phyloP scores from a whole-genome alignment of 176 grass and related monocot genomes.

The Panicum miliaceum region DNA sequence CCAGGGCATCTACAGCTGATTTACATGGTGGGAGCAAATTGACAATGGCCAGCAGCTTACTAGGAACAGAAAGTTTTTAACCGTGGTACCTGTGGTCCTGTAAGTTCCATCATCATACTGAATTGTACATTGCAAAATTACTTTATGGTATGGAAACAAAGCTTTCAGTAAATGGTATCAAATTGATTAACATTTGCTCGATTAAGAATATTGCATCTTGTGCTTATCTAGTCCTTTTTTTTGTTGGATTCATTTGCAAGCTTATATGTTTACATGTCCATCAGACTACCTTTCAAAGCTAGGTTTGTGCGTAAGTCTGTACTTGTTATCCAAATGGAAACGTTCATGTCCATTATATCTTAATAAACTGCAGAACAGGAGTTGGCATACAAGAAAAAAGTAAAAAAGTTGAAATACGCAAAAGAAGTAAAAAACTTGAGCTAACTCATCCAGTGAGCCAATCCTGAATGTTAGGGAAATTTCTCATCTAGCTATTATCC shows the following conservation, averaged over 20 bases:
- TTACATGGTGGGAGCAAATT: conserved; percentile 75
- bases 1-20: conserved; percentile 64
- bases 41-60: conserved; percentile 67
- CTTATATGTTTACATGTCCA: not conserved
- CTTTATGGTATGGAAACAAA: not conserved
- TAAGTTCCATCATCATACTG: conserved; percentile 45
- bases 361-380: not conserved
- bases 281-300: not conserved
- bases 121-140: not conserved
- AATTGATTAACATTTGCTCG: not conserved
- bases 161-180: not conserved
- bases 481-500: not conserved
- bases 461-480: not conserved
- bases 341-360: not conserved
- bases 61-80: conserved; percentile 65
- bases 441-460: not conserved
- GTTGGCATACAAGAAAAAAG: not conserved
- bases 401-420: not conserved
- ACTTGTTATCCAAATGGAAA: not conserved
- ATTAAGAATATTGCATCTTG: not conserved
- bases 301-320: not conserved
- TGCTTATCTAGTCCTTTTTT: not conserved
- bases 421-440: too few relatives aligned
- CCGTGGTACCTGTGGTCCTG: conserved; percentile 63
- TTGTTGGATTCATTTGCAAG: not conserved